These are phyloP conservation scores for Diaporthe eres DNA, from an alignment of 2,329 filamentous ascomycete genomes.

Conservation along the genomic window DNA sequence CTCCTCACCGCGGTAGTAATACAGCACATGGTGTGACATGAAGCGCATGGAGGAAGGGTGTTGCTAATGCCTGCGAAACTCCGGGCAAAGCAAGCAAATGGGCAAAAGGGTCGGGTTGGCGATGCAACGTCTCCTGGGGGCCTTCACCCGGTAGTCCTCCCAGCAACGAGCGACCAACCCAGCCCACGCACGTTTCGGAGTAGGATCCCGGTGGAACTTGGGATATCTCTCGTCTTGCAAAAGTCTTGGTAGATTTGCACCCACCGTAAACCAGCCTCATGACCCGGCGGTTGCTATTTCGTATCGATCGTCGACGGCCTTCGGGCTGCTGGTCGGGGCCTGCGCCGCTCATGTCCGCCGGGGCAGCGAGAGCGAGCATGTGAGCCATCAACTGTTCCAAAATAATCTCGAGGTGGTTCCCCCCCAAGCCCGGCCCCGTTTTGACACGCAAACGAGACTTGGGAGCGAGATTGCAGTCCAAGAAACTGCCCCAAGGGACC, in stretches of 20 bases:
- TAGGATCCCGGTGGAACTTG: constrained; percentile 11
- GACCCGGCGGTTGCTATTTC: neutral
- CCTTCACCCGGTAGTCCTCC: neutral
- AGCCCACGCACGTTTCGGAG: constrained; percentile 20
- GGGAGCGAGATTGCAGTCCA: constrained; percentile 30
- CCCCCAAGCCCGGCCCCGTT: constrained; percentile 1
- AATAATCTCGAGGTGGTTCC: neutral
- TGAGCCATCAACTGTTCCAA: constrained; percentile 9
- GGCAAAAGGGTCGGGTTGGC: neutral
- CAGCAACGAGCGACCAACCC: neutral
- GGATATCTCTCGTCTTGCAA: neutral
- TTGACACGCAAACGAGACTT: constrained; percentile 12
- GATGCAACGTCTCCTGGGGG: constrained; percentile 8
- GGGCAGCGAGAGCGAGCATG: neutral
- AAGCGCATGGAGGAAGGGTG: neutral
- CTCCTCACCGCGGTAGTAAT: neutral
- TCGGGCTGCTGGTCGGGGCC: constrained; percentile 11
- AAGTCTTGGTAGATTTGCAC: neutral
- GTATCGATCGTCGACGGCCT: neutral
- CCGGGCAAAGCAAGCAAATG: neutral
- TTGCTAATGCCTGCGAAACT: constrained; percentile 7
- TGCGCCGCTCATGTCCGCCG: constrained; percentile 14
- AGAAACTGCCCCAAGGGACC: neutral
- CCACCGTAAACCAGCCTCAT: neutral
- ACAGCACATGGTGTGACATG: neutral